Base-by-base conservation (phyloP, 75 land plant genomes). In the Pinus tabuliformis region DNA sequence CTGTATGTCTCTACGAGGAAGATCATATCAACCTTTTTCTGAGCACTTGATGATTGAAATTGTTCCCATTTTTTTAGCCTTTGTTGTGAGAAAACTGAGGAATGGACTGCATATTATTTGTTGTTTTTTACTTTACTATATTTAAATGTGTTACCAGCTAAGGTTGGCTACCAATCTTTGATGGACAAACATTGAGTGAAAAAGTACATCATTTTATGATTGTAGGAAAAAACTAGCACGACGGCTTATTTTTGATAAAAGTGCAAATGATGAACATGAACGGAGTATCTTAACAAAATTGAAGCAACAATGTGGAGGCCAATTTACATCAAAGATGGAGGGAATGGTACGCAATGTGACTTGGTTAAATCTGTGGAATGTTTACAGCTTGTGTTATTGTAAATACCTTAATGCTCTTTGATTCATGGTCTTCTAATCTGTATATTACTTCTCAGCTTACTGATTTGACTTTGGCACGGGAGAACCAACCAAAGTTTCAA, bases 251-350 rank as follows among this genome's bases (percentile, higher is more conserved):
- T 92, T 94, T 85, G 99, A 94, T 62, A 96, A 92, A 81, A 96
- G 99, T 90, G 99, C 99, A 36, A 94, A 96, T 81, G 97, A 96
- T 71, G 97, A 96, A 65, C 98, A 94, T 80, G 99, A 96, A 78
- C 89, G 99, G 79, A 94, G 99, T 81, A 92, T 94, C 60, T 76
- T 96, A 78, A 90, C 99, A 62, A 96, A 96, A 75, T 63, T 96
- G 77, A 96, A 96, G 83, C 98, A 94, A 78, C 98, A 96, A 76
- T 96, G 98, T 87, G 99, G 99, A 62, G 95, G 99, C 57, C 99
- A 94, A 81, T 94, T 96, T 77, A 96, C 99, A 11, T 94, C 95
- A 42, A 96, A 96, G 83, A 96, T 96, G 99, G 99, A 96, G 89
- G 98, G 99, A 52, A 96, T 96, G 99, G 98, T 96, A 33, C 64